Conservation (phyloP, 768 basidiomycete genomes). For the Trametes meyenii region DNA sequence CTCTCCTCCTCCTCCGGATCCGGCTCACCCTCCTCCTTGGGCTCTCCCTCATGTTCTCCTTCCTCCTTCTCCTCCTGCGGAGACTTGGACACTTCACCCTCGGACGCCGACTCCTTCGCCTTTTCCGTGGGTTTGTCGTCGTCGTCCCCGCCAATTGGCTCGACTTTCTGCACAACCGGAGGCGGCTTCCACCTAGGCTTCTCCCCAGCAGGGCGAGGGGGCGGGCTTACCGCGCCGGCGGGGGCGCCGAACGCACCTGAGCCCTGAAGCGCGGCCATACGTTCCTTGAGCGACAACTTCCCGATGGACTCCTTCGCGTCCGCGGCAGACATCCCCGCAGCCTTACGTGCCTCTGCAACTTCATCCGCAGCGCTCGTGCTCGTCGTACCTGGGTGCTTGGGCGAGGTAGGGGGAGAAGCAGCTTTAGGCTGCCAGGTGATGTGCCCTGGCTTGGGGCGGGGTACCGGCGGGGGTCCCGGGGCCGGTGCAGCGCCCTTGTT, state of each 20-base stretch:
- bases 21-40: conserved; percentile 36
- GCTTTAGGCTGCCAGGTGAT: conserved; percentile 74
- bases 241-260: conserved; percentile 73
- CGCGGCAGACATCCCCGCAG: conserved; percentile 70
- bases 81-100: conserved; percentile 14
- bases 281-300: conserved; percentile 82
- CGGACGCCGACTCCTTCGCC: conserved; percentile 22
- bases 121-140: conserved; percentile 30
- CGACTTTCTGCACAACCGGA: conserved; percentile 40
- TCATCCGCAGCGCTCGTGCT: conserved; percentile 3
- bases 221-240: conserved; percentile 43
- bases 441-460: conserved; percentile 63
- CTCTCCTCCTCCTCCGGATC: conserved; percentile 74
- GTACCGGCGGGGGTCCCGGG: conserved; percentile 43
- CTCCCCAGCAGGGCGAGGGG: conserved; percentile 63
- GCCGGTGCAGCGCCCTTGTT: conserved; percentile 47
- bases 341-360: conserved; percentile 29
- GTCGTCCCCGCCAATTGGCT: conserved; percentile 50
- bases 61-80: conserved; percentile 11
- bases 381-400: conserved; percentile 21
- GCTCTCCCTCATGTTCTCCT: conserved; percentile 32
- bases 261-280: conserved; percentile 93
- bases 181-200: conserved; percentile 91
- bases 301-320: conserved; percentile 90
- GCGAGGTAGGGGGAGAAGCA: conserved; percentile 48